A percentile compares a stretch with the other conserved stretches of the same genome.
phyloP scores from a whole-genome alignment of 495 filamentous ascomycete genomes.

The Aspergillus ellipticus region DNA sequence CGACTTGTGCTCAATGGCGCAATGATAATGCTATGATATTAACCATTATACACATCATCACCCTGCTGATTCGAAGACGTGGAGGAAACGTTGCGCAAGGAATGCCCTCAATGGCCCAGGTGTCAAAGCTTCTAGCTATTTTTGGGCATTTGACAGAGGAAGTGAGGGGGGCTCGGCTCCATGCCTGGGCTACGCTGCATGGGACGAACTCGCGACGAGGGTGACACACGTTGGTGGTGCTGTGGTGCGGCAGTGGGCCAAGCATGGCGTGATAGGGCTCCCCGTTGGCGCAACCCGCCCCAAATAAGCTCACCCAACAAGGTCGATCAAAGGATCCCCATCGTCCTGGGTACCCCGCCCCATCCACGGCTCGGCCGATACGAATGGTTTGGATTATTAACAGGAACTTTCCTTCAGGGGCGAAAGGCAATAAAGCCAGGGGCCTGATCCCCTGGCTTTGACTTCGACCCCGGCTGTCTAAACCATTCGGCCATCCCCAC shows the following conservation, averaged over 20 bases:
- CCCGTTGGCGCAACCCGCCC: slow-evolving; percentile 15
- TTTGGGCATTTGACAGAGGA: background rate
- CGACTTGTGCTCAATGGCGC: background rate
- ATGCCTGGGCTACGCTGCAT: background rate
- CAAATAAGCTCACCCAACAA: slow-evolving; percentile 1
- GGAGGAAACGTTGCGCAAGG: background rate
- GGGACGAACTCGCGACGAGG: background rate
- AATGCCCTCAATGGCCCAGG: background rate
- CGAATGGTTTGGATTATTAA: no score
- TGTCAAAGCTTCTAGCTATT: background rate
- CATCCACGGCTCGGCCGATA: no score
- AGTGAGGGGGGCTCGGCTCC: background rate
- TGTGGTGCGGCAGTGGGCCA: slow-evolving; percentile 7
- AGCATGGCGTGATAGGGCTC: slow-evolving; percentile 20
- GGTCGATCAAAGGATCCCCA: background rate
- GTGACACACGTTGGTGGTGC: background rate
- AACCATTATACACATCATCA: background rate
- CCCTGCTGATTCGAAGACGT: background rate
- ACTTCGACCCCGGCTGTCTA: no score
- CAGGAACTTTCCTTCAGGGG: no score
- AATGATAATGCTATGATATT: background rate
- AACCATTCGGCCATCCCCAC: no score
- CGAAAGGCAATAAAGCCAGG: no score
- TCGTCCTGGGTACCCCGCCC: background rate
- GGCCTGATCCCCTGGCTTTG: no score